Evolutionary conservation across 2,329 filamentous ascomycete species (phyloP).

Genomic region (Cephalotrichum gorgonifer): DNA sequence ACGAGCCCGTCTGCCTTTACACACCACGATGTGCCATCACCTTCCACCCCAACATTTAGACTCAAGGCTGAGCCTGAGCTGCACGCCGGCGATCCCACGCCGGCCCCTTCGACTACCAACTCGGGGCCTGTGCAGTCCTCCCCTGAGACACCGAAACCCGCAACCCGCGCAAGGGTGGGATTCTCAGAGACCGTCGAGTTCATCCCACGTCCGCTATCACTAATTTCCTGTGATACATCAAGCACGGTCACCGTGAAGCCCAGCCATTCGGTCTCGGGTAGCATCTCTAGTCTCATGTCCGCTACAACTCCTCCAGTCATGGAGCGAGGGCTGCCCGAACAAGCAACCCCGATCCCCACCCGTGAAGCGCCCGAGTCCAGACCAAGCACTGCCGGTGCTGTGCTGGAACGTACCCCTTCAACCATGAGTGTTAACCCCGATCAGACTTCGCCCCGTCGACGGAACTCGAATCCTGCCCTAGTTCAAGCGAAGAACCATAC

Average conservation of each 20-base stretch:
- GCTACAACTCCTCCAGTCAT: constrained; percentile 23
- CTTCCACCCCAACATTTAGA: constrained; percentile 1
- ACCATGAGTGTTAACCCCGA: constrained; percentile 6
- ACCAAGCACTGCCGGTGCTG: constrained; percentile 62
- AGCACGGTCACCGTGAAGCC: constrained; percentile 62
- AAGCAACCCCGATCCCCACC: constrained; percentile 27
- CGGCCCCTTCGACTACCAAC: background rate
- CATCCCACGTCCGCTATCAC: constrained; percentile 70
- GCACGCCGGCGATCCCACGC: background rate
- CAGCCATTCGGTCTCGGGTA: constrained; percentile 66
- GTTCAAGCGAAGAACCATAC: constrained; percentile 24
- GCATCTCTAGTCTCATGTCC: constrained; percentile 68
- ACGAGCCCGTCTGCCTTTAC: constrained; percentile 4
- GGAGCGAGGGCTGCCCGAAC: constrained; percentile 24
- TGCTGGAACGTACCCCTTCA: constrained; percentile 40
- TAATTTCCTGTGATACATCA: constrained; percentile 76
- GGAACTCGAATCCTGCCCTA: constrained; percentile 50
- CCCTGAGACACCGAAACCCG: constrained; percentile 19
- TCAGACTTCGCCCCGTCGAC: constrained; percentile 32
- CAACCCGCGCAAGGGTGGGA: constrained; percentile 57
- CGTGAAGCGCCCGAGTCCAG: constrained; percentile 37
- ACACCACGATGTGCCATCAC: constrained; percentile 3
- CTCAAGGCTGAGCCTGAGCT: constrained; percentile 10
- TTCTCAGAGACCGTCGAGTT: constrained; percentile 80
- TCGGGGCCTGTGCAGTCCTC: background rate